Evolutionary conservation across 176 grass and related monocot genomes (phyloP), one percentile per base, ranked within the genome.

Genomic region (Ananas comosus): DNA sequence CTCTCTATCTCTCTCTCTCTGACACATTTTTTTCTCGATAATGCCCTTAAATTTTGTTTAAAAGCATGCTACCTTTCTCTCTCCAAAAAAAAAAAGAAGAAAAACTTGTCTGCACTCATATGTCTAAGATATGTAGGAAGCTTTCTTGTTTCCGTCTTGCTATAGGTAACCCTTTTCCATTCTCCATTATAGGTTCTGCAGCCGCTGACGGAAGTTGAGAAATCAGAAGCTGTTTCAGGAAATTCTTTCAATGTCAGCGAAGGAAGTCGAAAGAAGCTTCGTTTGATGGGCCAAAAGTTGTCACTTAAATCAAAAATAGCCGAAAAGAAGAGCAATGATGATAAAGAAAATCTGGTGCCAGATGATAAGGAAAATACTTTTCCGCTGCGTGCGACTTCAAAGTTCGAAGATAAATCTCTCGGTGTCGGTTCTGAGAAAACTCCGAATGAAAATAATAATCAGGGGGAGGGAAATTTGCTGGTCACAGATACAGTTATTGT

Each of bases 341-440:
- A 76, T 23, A 81, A 83, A 70, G 84, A 88, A 74, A 88, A 96
- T 68, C 27, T 76, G 50, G 65, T 57, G 64, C 59, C 79, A 85
- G 80, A 69, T 57, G 50, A 59, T 69, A 6, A 42, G 28, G 28
- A 11, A 50, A 23, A 63, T 53, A 51, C 64, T 82, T 52, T 29
- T 76, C 23, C 74, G 28, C 72, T 79, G 52, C 74, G 79, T 71
- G 70, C 22, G 13, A 69, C 76, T 23, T 72, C 69, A 12, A 72
- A 83, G 33, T 42, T 42, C 6, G 33, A 42, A 6, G 5, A 42
- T 4, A 42, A 42, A 42, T 42, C 33, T 42, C 33, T 42, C 33
- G 5, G 33, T 76, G 63, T 51, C 64, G 42, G 70, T 78, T 70
- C 66, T 53, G 69, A 49, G 19, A 50, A 74, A 70, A 48, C 21